Conservation (phyloP, 371 early-diverging fungal genomes). For the Paramicrosporidium saccamoebae region DNA sequence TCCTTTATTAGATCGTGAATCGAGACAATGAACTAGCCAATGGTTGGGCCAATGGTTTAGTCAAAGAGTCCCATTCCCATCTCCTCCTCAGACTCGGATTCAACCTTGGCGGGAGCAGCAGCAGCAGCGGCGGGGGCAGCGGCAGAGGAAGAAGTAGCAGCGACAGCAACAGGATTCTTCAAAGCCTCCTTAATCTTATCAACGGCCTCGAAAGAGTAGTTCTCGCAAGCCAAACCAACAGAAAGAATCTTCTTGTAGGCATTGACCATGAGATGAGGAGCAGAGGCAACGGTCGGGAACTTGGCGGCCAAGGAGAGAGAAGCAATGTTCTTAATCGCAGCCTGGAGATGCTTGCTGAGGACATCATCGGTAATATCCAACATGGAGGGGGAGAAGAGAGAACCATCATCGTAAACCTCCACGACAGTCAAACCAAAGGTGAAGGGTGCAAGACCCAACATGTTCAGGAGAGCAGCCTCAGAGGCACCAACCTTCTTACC, state of each 20-base stretch:
- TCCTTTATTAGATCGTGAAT: too few species aligned
- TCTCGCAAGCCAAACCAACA: conserved; percentile 59
- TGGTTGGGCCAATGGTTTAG: too few species aligned
- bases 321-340: conserved; percentile 56
- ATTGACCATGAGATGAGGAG: conserved; percentile 87
- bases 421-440: conserved; percentile 89
- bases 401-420: conserved; percentile 78
- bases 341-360: conserved; percentile 37
- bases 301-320: conserved; percentile 73
- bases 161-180: conserved; percentile 9
- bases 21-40: too few species aligned
- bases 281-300: conserved; percentile 79
- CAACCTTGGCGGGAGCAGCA: conserved; percentile 16
- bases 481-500: conserved; percentile 93
- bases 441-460: conserved; percentile 99
- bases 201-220: conserved; percentile 60
- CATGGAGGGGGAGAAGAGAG: conserved; percentile 55
- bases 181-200: conserved; percentile 26
- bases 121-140: conserved; percentile 11
- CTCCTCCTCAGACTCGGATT: conserved; percentile 35
- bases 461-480: conserved; percentile 92
- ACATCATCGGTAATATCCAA: conserved; percentile 70
- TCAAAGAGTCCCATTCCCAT: conserved; percentile 59
- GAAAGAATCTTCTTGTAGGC: conserved; percentile 82
- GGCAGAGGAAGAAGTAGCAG: conserved; percentile 21